A percentile compares a stretch with the other conserved stretches of the same genome.
Evolutionary conservation across 805 yeast species (phyloP).

Genomic region (Ogataea saltuana): DNA sequence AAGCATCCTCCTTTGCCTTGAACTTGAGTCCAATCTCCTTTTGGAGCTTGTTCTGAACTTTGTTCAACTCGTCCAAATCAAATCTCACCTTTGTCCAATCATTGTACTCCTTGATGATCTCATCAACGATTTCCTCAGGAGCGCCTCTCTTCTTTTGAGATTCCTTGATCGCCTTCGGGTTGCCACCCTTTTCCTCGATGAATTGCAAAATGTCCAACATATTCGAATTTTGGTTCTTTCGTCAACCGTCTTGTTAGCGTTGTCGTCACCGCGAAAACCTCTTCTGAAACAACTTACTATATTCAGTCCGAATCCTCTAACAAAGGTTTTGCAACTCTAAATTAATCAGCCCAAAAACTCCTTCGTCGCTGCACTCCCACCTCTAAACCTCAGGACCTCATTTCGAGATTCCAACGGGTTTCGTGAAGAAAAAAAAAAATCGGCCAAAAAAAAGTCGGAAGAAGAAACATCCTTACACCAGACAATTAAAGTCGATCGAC

Average conservation of each 20-base stretch:
- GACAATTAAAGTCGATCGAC: no score
- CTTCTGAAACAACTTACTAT: no score
- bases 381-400: no score
- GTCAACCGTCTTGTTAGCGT: no score
- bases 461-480: neutral
- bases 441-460: neutral
- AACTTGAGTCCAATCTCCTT: slow-evolving; percentile 90
- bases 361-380: no score
- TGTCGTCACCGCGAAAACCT: no score
- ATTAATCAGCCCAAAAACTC: no score
- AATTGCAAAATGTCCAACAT: slow-evolving; percentile 95
- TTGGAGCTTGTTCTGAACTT: slow-evolving; percentile 83
- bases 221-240: slow-evolving; percentile 7
- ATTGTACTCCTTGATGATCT: slow-evolving; percentile 87
- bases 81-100: slow-evolving; percentile 90
- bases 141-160: slow-evolving; percentile 96
- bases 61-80: slow-evolving; percentile 87
- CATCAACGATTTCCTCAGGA: slow-evolving; percentile 92
- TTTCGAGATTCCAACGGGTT: slow-evolving; percentile 1
- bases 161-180: slow-evolving; percentile 82
- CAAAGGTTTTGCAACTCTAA: no score
- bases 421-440: slow-evolving; percentile 2
- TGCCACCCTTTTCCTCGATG: slow-evolving; percentile 95
- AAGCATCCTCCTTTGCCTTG: slow-evolving; percentile 94
- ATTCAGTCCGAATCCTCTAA: no score